Evolutionary conservation across 768 basidiomycete genomes (phyloP), one percentile per base, ranked within the genome.

Genomic region (Udeniomyces megalosporus): DNA sequence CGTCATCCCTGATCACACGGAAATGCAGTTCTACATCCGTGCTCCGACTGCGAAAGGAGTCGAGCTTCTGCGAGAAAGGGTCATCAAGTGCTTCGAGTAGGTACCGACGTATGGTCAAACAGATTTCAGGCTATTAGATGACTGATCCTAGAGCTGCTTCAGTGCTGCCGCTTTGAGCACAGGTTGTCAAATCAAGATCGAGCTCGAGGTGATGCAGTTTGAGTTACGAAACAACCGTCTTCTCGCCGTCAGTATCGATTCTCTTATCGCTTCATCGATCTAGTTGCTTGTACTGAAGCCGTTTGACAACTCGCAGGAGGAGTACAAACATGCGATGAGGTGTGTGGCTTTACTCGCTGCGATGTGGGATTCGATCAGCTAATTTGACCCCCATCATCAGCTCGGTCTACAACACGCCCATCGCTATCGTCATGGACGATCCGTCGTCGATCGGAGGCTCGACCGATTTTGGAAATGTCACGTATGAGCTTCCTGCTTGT

Each of bases 51-150:
- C 46, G 3, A 47, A 60, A 31, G 49, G 26, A 2, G 46, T 60
- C 32, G 46, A 60, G n/a, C n/a, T 32, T 31, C 46, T 60, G 4
- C 7, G 22, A 10, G 38, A 50, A n/a, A 49, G 44, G 12, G 35
- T 60, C 4, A 29, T 31, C 11, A 24, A 32, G 4, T 60, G 59
- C 38, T 60, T 60, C 49, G 44, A 60, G 49, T n/a, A n/a, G n/a
- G n/a, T n/a, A n/a, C n/a, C n/a, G n/a, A n/a, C n/a, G n/a, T n/a
- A n/a, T n/a, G n/a, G n/a, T n/a, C n/a, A n/a, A n/a, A n/a, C n/a
- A n/a, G n/a, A n/a, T n/a, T n/a, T n/a, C n/a, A n/a, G n/a, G 82
- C 5, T 90, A 82, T 75, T 82, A 81, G 66, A 80, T 88, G 4
- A 84, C 88, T 24, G 85, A 84, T 0, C 83, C 85, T 3, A 80